Percentiles rank a stretch among this genome's conserved stretches.
phyloP scores from a whole-genome alignment of 768 basidiomycete species.

The Leucocoprinus sp. region DNA sequence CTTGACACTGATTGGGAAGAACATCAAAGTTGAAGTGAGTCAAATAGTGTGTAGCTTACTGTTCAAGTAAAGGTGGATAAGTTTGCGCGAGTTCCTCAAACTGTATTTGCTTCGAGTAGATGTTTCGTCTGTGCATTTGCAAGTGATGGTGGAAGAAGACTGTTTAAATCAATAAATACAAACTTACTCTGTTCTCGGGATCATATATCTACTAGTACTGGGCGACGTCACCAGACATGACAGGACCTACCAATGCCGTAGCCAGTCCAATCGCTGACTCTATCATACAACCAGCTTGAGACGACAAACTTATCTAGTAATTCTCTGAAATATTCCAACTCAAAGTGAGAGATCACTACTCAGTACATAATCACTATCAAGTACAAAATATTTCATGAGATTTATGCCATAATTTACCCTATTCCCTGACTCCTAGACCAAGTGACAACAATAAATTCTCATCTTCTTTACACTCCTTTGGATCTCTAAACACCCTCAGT shows the following conservation, averaged over 20 bases:
- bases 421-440: background rate
- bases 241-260: constrained; percentile 5
- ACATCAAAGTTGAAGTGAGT: background rate
- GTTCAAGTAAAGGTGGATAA: constrained; percentile 7
- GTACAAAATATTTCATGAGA: too few relatives aligned
- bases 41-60: background rate
- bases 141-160: constrained; percentile 3
- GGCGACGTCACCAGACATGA: constrained; percentile 8
- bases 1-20: constrained; percentile 6
- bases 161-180: constrained; percentile 10
- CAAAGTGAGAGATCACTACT: too few relatives aligned
- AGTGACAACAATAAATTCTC: constrained; percentile 15
- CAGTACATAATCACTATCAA: background rate
- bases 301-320: too few relatives aligned
- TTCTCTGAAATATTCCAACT: too few relatives aligned
- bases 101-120: constrained; percentile 3
- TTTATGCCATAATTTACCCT: background rate
- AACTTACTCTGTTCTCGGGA: background rate
- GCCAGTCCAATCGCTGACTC: background rate
- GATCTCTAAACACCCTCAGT: constrained; percentile 60
- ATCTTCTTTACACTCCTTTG: constrained; percentile 64
- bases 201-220: constrained; percentile 5
- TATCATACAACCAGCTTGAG: background rate
- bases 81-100: constrained; percentile 7
- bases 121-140: constrained; percentile 10